Conservation (phyloP, 768 basidiomycete species). For the Pisolithus microcarpus region DNA sequence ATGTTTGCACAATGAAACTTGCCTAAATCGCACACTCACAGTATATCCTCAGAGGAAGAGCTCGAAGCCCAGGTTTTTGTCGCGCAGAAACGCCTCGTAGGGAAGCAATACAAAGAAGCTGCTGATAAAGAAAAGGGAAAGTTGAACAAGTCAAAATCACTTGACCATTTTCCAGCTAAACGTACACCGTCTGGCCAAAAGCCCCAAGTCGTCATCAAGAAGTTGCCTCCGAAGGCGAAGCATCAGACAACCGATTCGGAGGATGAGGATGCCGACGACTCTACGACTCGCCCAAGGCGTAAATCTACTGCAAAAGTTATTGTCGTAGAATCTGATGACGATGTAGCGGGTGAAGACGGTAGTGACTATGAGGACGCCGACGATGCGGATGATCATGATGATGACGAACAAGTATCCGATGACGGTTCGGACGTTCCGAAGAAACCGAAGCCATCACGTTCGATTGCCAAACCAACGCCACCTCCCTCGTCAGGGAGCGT, state of each 20-base stretch:
- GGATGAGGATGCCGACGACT: conserved; percentile 31
- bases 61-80: conserved; percentile 39
- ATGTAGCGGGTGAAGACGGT: conserved; percentile 27
- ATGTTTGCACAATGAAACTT: conserved; percentile 12
- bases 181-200: conserved; percentile 34
- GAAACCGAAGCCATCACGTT: conserved; percentile 13
- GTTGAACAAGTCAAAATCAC: conserved; percentile 9
- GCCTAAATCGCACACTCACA: neutral
- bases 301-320: conserved; percentile 30
- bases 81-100: conserved; percentile 64
- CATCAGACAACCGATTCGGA: conserved; percentile 17
- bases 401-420: conserved; percentile 26
- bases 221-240: conserved; percentile 17
- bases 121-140: conserved; percentile 30
- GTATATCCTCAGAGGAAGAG: conserved; percentile 39
- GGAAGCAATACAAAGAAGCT: conserved; percentile 64
- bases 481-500: conserved; percentile 26
- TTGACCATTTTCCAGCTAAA: conserved; percentile 21
- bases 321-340: conserved; percentile 48
- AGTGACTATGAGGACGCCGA: conserved; percentile 28
- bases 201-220: conserved; percentile 54
- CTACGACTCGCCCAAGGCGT: conserved; percentile 31
- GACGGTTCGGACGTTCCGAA: conserved; percentile 15
- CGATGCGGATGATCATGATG: conserved; percentile 27
- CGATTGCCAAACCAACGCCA: conserved; percentile 19